phyloP scores from a whole-genome alignment of 139 green algal genomes.

The Chlorella ohadii region DNA sequence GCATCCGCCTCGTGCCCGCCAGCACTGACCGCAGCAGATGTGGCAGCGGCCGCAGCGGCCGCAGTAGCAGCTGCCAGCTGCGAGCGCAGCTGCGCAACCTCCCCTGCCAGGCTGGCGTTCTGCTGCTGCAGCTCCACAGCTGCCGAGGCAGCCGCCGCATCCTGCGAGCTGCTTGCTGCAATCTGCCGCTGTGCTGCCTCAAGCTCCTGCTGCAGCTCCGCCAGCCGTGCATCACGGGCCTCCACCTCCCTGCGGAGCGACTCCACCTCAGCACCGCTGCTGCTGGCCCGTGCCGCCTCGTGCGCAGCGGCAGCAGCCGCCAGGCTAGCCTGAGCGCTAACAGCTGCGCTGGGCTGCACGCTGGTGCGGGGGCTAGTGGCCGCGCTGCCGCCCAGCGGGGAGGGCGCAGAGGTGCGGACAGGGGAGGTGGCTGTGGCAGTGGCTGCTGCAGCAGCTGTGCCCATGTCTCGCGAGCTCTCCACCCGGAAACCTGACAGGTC shows the following conservation, averaged over 20 bases:
- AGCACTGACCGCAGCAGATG: background rate
- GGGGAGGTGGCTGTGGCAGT: background rate
- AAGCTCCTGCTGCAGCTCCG: constrained; percentile 13
- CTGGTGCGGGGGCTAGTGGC: background rate
- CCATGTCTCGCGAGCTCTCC: background rate
- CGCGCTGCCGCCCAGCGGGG: background rate
- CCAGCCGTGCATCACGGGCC: background rate
- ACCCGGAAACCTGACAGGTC: constrained; percentile 21
- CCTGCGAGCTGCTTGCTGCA: too few relatives aligned
- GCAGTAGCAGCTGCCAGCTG: background rate
- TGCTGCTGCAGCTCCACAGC: constrained; percentile 2
- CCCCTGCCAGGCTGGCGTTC: constrained; percentile 1
- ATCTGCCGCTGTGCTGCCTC: background rate
- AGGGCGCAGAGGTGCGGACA: too few relatives aligned
- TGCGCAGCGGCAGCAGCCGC: too few relatives aligned
- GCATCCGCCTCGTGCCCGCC: too few relatives aligned
- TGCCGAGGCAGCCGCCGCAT: background rate
- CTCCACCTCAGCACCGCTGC: constrained; percentile 6
- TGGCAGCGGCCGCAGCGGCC: background rate
- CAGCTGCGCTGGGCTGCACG: background rate
- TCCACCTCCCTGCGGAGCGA: constrained; percentile 6
- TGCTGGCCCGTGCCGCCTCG: background rate
- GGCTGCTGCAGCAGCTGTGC: background rate
- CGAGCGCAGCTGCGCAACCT: constrained; percentile 16
- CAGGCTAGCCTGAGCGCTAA: background rate